These are phyloP conservation scores for Russula lepida DNA, from an alignment of 768 basidiomycete genomes.

Conservation along the genomic window DNA sequence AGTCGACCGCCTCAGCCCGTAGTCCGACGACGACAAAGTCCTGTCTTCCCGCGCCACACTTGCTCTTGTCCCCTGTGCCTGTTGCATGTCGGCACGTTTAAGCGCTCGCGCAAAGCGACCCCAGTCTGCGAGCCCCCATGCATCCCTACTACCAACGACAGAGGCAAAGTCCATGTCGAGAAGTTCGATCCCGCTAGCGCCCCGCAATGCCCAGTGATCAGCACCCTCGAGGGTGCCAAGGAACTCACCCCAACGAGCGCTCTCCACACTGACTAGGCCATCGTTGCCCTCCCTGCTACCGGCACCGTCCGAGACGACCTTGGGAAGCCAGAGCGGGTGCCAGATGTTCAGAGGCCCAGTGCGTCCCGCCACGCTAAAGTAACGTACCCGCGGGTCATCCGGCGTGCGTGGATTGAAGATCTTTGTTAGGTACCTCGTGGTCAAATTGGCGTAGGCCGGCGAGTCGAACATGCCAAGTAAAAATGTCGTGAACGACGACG, in stretches of 20 bases:
- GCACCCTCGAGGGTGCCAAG: conserved; percentile 81
- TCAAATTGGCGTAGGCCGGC: conserved; percentile 92
- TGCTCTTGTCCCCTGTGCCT: background rate
- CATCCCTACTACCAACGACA: conserved; percentile 35
- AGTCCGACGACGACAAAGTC: conserved; percentile 26
- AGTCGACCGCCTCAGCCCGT: conserved; percentile 55
- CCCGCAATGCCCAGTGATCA: conserved; percentile 96
- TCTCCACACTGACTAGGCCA: conserved; percentile 84
- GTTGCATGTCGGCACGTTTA: conserved; percentile 24
- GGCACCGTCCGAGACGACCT: conserved; percentile 83
- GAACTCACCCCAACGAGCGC: conserved; percentile 94
- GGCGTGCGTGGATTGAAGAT: conserved; percentile 81
- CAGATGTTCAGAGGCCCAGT: conserved; percentile 56
- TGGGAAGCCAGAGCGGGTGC: conserved; percentile 97
- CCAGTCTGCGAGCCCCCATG: conserved; percentile 47
- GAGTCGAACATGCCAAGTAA: conserved; percentile 87
- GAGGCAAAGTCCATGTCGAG: conserved; percentile 52
- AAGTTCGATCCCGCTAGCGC: conserved; percentile 69
- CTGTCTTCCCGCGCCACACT: background rate
- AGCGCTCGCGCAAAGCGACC: conserved; percentile 46
- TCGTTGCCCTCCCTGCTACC: conserved; percentile 82
- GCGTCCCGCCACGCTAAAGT: conserved; percentile 88
- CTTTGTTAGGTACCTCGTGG: conserved; percentile 68
- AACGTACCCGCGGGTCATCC: conserved; percentile 73
- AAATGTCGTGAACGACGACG: conserved; percentile 79